Evolutionary conservation across 257 asterid genomes (phyloP).

Genomic region (Rhazya stricta): DNA sequence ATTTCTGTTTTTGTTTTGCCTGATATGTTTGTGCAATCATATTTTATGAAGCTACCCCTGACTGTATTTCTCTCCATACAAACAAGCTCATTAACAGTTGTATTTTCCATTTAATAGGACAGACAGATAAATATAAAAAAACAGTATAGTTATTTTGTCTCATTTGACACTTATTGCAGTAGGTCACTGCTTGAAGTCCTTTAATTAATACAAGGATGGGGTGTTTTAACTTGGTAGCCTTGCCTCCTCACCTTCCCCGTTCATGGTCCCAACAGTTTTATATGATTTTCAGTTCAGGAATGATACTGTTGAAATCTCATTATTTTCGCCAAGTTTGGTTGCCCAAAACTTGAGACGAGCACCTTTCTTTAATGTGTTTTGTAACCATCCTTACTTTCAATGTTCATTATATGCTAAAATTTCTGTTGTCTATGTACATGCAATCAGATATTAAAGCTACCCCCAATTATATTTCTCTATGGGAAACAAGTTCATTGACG

Average conservation of each 20-base stretch:
- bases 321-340: neutral
- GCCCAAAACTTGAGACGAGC: neutral
- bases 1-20: too few species aligned
- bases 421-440: neutral
- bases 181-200: too few species aligned
- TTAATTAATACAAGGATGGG: too few species aligned
- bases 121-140: too few species aligned
- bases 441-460: neutral
- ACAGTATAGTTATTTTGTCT: too few species aligned
- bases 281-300: neutral
- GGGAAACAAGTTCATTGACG: slow-evolving; percentile 1
- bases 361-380: neutral
- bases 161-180: too few species aligned
- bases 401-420: neutral
- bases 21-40: too few species aligned
- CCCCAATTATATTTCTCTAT: neutral
- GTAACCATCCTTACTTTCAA: neutral
- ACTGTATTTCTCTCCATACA: too few species aligned
- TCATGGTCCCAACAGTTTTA: neutral
- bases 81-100: too few species aligned
- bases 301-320: neutral
- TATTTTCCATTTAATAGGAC: too few species aligned
- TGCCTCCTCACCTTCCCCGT: neutral
- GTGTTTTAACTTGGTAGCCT: neutral
- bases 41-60: too few species aligned